Conservation (phyloP, 331 rosid species). For the Rosa hybrid region DNA sequence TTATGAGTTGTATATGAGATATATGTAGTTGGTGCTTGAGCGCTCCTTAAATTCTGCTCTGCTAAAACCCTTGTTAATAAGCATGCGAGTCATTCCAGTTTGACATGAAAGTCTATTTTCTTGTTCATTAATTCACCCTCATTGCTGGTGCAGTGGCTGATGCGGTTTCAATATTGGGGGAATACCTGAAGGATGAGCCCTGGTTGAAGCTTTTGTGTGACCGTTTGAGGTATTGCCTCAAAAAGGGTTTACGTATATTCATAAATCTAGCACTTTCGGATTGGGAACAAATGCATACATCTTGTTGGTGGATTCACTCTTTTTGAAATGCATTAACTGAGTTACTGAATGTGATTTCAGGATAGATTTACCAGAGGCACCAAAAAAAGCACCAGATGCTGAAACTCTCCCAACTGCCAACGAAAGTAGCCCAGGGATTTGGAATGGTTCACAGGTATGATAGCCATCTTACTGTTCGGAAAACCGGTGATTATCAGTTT, state of each 20-base stretch:
- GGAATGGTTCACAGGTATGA: slow-evolving; percentile 46
- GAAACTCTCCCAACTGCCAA: slow-evolving; percentile 26
- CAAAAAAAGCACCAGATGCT: slow-evolving; percentile 48
- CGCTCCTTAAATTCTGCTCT: background rate
- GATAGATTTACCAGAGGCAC: slow-evolving; percentile 65
- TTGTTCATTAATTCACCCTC: slow-evolving; percentile 26
- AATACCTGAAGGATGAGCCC: slow-evolving; percentile 79
- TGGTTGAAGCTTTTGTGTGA: slow-evolving; percentile 77
- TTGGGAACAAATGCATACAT: background rate
- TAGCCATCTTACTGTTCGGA: background rate
- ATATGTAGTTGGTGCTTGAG: background rate
- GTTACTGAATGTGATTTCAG: slow-evolving; percentile 40
- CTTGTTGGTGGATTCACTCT: slow-evolving; percentile 18
- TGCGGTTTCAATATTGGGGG: slow-evolving; percentile 85
- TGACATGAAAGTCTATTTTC: slow-evolving; percentile 11
- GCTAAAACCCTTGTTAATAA: background rate
- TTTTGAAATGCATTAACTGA: slow-evolving; percentile 17
- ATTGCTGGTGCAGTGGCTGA: slow-evolving; percentile 66
- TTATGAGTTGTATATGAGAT: background rate
- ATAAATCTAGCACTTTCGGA: background rate
- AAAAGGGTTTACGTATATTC: background rate
- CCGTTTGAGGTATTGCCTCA: slow-evolving; percentile 61
- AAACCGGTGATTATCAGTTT: background rate
- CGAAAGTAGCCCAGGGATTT: slow-evolving; percentile 36
- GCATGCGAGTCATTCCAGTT: background rate